Evolutionary conservation across 2,329 filamentous ascomycete genomes (phyloP), one percentile per base, ranked within the genome.

Genomic region (Xylariaceae sp.): DNA sequence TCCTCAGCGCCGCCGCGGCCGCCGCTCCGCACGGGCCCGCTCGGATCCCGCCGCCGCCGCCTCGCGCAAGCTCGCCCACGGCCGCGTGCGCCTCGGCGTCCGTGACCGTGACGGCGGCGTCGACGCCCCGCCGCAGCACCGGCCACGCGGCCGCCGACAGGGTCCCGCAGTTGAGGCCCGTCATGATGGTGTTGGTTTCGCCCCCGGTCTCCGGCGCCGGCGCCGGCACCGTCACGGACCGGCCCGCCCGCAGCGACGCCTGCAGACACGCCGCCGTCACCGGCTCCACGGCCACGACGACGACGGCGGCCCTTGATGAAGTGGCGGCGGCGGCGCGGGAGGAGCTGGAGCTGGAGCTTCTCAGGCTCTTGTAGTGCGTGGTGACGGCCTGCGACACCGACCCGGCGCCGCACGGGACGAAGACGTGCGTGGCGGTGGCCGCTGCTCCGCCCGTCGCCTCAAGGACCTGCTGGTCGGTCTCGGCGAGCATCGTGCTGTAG

Each of bases 341-440:
- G 6, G 24, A 12, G 12, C 12, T 8, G 8, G 8, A 8, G 21
- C 12, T 31, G 22, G 28, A 16, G 16, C 40, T 37, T 21, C 34
- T 40, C 1, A 36, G 29, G 3, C 36, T 31, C 27, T 45, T 85
- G 62, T 68, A 87, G 50, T 83, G 75, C 19, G 65, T 61, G 0
- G 72, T 68, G 0, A 84, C 82, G 0, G 84, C 74, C 43, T 88
- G 79, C 0, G 79, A 80, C 37, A 86, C 70, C 5, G 77, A 83
- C 0, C 85, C 84, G 0, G 84, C 83, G 0, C 85, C 84, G 2
- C 83, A 79, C 0, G 83, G 80, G 0, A 72, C 70, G 11, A 90
- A 55, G 19, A 78, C 67, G 8, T 75, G 58, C 1, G 62, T 70
- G 5, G 68, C 61, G 4, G 57, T 40, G 4, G 49, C 13, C 8